Base-by-base conservation (phyloP, 129 eudicot genomes). In the Lactuca sativa region DNA sequence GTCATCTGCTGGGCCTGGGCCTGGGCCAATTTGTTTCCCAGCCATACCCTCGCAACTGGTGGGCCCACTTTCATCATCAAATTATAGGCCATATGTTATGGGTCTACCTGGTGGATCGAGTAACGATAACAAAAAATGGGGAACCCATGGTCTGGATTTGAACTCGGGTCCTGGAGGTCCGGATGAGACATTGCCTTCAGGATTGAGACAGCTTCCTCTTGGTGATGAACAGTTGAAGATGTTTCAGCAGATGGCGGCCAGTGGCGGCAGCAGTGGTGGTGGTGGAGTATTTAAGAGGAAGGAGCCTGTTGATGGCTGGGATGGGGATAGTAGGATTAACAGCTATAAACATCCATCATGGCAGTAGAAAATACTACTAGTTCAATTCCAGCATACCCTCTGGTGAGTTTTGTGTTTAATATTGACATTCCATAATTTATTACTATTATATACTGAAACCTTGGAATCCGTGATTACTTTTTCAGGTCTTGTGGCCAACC, bases 271-370 rank as follows among this genome's bases (percentile, higher is more conserved):
- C 49, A 2, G 48, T 12, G 80, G 96, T 63, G 41, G 78, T 40
- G 71, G 72, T 5, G 88, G 92, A 34, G 59, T 82, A 58, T 13
- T 82, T 61, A 92, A 86, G 77, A 83, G 98, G 77, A 89, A 83
- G 70, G 98, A 92, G 73, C 95, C 95, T 3, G 86, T 82, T 5
- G 90, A 84, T 13, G 95, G 96, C 7, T 82, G 87, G 84, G 88
- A 85, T 13, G 77, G 69, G 15, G 97, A 85, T 55, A 81, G 76
- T 55, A 81, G 76, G 64, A 56, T 83, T 67, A 84, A 82, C 74
- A 84, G 84, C 74, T 73, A 59, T 80, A 92, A 84, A 77, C 96
- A 84, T 65, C 67, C 85, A 15, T 77, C 90, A 11, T 85, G 90
- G 96, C 90, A 79, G 77, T 88, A 77, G 81, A 25, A 47, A 9